These are phyloP conservation scores for Suillus lakei DNA, from an alignment of 768 basidiomycete genomes.

Conservation along the genomic window DNA sequence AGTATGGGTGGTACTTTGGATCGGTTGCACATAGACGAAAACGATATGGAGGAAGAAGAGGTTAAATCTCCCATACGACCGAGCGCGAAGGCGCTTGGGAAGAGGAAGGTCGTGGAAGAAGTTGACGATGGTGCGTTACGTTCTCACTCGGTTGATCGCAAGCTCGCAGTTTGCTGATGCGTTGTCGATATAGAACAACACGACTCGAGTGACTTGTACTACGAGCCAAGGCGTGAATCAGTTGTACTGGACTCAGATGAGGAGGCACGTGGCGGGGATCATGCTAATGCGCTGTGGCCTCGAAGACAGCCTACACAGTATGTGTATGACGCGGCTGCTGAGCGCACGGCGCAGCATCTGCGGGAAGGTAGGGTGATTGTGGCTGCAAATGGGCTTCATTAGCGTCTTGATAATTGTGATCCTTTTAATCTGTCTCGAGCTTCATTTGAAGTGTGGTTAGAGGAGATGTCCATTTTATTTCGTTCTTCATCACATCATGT, in stretches of 20 bases:
- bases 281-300: constrained; percentile 28
- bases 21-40: constrained; percentile 32
- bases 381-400: constrained; percentile 54
- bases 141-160: constrained; percentile 1
- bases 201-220: constrained; percentile 62
- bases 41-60: constrained; percentile 34
- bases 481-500: constrained; percentile 1
- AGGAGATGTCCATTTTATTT: constrained; percentile 1
- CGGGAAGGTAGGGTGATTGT: constrained; percentile 40
- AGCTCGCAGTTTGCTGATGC: not conserved
- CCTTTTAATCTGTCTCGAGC: not conserved
- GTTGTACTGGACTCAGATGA: constrained; percentile 50
- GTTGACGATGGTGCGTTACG: constrained; percentile 46
- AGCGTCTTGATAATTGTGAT: constrained; percentile 20
- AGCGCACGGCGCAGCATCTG: constrained; percentile 69
- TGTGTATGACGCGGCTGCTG: constrained; percentile 93
- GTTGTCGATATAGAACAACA: constrained; percentile 46
- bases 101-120: constrained; percentile 66
- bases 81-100: constrained; percentile 89
- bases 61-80: constrained; percentile 55
- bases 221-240: constrained; percentile 43
- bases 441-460: constrained; percentile 1
- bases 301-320: constrained; percentile 62
- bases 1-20: constrained; percentile 31
- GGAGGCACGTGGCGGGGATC: constrained; percentile 8